Percentiles rank a stretch among this genome's conserved stretches.
Evolutionary conservation across 2,329 filamentous ascomycete genomes (phyloP).

Genomic region (Colletotrichum viniferum): DNA sequence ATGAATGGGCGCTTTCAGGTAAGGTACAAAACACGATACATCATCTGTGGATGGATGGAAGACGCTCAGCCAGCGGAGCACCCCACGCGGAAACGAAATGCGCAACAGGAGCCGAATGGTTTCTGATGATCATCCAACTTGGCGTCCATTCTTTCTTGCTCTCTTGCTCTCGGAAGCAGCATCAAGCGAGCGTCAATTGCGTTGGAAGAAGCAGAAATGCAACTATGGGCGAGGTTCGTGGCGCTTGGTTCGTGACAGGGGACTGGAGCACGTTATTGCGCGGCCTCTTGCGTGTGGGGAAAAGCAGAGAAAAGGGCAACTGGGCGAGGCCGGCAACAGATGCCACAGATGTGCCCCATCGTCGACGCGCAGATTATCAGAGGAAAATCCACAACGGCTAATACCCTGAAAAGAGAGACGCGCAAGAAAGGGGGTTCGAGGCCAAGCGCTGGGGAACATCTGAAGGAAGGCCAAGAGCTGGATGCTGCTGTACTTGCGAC

Average conservation of each 20-base stretch:
- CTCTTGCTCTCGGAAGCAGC: background rate
- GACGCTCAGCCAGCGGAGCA: background rate
- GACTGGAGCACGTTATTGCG: background rate
- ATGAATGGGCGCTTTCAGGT: background rate
- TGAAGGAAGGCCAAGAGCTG: background rate
- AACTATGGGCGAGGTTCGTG: background rate
- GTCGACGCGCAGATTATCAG: background rate
- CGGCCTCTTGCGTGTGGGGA: background rate
- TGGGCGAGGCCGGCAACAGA: background rate
- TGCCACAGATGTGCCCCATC: background rate
- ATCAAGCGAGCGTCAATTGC: background rate
- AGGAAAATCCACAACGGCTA: background rate
- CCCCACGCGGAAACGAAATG: background rate
- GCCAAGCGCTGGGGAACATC: background rate
- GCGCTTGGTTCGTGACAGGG: background rate
- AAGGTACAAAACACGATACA: background rate
- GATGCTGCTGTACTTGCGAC: background rate
- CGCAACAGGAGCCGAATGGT: background rate
- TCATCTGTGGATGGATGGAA: background rate
- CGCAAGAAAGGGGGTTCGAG: background rate
- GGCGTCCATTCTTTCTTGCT: background rate
- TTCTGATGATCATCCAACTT: background rate
- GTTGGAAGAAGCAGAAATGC: background rate
- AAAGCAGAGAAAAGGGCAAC: background rate
- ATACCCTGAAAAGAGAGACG: background rate